Evolutionary conservation across 176 grass and related monocot species (phyloP), one percentile per base, ranked within the genome.

Genomic region (Pharus latifolius): DNA sequence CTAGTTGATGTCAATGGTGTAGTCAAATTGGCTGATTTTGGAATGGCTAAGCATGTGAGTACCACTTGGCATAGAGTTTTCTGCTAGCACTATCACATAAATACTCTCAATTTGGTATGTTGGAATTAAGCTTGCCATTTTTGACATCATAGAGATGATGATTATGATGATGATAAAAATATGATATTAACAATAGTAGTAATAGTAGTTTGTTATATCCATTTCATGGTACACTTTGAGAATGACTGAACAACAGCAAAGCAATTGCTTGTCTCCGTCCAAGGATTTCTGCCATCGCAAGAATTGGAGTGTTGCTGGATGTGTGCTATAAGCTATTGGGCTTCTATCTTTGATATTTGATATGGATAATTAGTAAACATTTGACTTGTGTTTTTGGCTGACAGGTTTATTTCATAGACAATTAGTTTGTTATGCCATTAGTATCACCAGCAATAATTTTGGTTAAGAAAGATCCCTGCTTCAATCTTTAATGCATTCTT

Each of bases 21-120:
- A 57, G 90, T 99, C 8, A 99, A 99, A 82, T 72, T 99, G 61
- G 95, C 95, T 63, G 95, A 99, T 70, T 99, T 99, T 76, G 95
- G 95, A 63, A 99, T 94, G 95, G 95, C 95, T 73, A 99, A 99
- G 60, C 90, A 94, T 88, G 95, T 98, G 64, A 90, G 89, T 81
- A 48, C 53, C 41, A 66, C 23, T n/a, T 68, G 25, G n/a, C 44
- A 12, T 61, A 35, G 45, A 56, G 12, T 72, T 60, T 70, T 69
- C 22, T 72, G 46, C 42, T 41, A 19, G 26, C 13, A 44, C 19
- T 35, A 31, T 49, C 25, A 4, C 45, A 31, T 38, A 46, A 49
- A 19, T 59, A 48, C 5, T 56, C 3, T 73, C 42, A 17, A 50
- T 41, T 76, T 41, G 13, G 17, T 53, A 45, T 69, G n/a, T 70